Conservation (phyloP, 2,329 filamentous ascomycete species). For the Phialophora expanda region DNA sequence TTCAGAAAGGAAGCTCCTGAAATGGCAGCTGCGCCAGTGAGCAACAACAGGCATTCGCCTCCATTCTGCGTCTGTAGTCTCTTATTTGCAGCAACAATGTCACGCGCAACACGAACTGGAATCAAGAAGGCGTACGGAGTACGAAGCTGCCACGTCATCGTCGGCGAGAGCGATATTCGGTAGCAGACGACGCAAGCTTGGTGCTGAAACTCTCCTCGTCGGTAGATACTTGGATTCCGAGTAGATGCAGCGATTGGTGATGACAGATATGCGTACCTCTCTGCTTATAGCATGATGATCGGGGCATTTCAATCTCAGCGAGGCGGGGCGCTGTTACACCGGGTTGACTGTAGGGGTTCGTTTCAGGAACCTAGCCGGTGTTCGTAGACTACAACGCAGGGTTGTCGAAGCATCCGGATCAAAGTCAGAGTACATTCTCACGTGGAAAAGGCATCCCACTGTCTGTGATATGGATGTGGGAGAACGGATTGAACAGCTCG, state of each 20-base stretch:
- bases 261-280: slow-evolving; percentile 12
- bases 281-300: slow-evolving; percentile 2
- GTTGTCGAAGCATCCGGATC: neutral
- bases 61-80: neutral
- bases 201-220: slow-evolving; percentile 4
- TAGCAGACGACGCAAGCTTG: slow-evolving; percentile 3
- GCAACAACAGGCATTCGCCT: neutral
- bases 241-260: slow-evolving; percentile 8
- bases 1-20: neutral
- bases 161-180: neutral
- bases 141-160: slow-evolving; percentile 21
- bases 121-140: slow-evolving; percentile 13
- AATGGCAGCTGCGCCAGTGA: neutral
- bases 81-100: neutral
- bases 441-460: neutral
- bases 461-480: neutral
- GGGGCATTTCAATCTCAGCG: slow-evolving; percentile 12
- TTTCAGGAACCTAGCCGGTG: slow-evolving; percentile 5
- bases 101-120: slow-evolving; percentile 15
- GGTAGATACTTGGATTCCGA: slow-evolving; percentile 7
- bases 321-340: slow-evolving; percentile 8
- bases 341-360: slow-evolving; percentile 2
- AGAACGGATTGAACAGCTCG: neutral
- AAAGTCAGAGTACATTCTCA: neutral
- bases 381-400: neutral